Evolutionary conservation across 495 filamentous ascomycete genomes (phyloP).

Genomic region (Xanthoparmelia taractica): DNA sequence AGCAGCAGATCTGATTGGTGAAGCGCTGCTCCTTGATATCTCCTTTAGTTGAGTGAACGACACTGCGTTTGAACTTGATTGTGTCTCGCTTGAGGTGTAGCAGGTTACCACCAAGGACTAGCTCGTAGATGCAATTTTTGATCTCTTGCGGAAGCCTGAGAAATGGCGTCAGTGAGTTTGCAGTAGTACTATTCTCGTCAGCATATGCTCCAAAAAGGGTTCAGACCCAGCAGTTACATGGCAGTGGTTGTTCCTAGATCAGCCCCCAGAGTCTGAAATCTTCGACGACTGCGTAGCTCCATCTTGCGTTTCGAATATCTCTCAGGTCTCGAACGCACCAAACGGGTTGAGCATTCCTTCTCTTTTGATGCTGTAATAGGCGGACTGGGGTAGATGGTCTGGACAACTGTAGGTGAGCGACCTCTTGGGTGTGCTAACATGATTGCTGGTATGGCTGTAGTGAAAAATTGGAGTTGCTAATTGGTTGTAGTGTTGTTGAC

Average conservation of each 20-base stretch:
- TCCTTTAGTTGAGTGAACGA: background rate
- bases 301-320: background rate
- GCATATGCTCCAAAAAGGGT: background rate
- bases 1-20: background rate
- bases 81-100: background rate
- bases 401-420: background rate
- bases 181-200: background rate
- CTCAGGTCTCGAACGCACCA: background rate
- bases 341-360: background rate
- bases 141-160: slow-evolving; percentile 2
- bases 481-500: no score
- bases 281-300: background rate
- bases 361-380: background rate
- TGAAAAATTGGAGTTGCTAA: no score
- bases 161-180: background rate
- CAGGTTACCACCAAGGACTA: background rate
- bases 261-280: background rate
- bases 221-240: background rate
- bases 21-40: background rate
- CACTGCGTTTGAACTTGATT: background rate
- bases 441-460: no score
- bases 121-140: background rate
- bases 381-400: no score
- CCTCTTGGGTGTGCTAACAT: background rate
- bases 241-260: no score